Evolutionary conservation across 257 asterid genomes (phyloP).

Genomic region (Avicennia marina): DNA sequence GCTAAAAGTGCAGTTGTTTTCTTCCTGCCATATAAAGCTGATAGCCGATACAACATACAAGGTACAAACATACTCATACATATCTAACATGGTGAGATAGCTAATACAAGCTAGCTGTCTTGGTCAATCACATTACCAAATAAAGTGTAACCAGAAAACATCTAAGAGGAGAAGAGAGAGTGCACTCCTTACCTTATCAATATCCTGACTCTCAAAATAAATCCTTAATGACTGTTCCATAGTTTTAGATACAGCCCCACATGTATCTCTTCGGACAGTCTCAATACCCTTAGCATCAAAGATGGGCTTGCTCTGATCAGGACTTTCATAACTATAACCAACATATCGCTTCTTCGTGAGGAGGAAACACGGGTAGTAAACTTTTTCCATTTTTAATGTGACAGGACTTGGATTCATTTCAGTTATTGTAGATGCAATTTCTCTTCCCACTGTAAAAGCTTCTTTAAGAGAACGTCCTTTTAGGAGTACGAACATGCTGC

Average conservation of each 20-base stretch:
- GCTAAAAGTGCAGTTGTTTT: neutral
- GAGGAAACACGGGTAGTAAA: slow-evolving; percentile 89
- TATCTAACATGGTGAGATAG: no score
- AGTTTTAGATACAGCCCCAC: slow-evolving; percentile 83
- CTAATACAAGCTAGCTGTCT: no score
- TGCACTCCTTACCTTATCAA: slow-evolving; percentile 44
- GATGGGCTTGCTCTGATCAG: slow-evolving; percentile 66
- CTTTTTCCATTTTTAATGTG: slow-evolving; percentile 88
- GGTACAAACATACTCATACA: no score
- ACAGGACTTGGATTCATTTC: slow-evolving; percentile 86
- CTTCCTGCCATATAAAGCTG: neutral
- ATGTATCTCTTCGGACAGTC: slow-evolving; percentile 94
- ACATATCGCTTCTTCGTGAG: slow-evolving; percentile 95
- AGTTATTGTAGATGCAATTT: slow-evolving; percentile 77
- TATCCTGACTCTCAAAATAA: slow-evolving; percentile 69
- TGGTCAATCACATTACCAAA: no score
- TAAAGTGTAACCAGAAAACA: no score
- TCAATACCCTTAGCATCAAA: slow-evolving; percentile 98
- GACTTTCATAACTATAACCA: slow-evolving; percentile 90
- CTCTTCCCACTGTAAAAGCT: slow-evolving; percentile 77
- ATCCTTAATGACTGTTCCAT: slow-evolving; percentile 82
- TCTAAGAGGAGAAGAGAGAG: slow-evolving; percentile 3
- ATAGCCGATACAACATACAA: no score
- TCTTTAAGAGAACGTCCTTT: slow-evolving; percentile 79
- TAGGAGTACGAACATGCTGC: slow-evolving; percentile 96